Evolutionary conservation across 1,139 yeast genomes (phyloP).

Genomic region (Candida tropicalis): DNA sequence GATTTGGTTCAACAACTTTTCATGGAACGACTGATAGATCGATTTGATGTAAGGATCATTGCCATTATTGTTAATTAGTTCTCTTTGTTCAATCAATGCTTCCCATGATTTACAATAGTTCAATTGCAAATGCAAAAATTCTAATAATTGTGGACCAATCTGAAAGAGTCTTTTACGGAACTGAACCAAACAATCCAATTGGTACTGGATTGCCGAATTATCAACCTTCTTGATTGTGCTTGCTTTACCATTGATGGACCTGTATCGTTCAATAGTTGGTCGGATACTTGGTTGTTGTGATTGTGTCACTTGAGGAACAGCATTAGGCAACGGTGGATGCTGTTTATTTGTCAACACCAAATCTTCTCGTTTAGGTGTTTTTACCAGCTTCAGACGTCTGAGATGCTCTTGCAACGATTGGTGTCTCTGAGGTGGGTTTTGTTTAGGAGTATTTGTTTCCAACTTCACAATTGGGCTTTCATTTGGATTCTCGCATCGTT

Average conservation of each 20-base stretch:
- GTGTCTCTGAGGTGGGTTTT: constrained; percentile 11
- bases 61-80: background rate
- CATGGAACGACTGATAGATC: constrained; percentile 13
- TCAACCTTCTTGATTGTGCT: constrained; percentile 3
- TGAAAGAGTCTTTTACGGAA: constrained; percentile 12
- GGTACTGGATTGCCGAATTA: constrained; percentile 14
- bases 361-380: constrained; percentile 3
- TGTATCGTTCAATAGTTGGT: constrained; percentile 8
- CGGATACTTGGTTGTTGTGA: constrained; percentile 8
- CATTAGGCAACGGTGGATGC: constrained; percentile 3
- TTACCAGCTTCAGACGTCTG: constrained; percentile 6
- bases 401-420: constrained; percentile 12
- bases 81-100: constrained; percentile 7
- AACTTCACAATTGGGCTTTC: constrained; percentile 4
- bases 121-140: constrained; percentile 15
- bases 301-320: background rate
- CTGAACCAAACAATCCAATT: constrained; percentile 10
- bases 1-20: constrained; percentile 13
- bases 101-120: constrained; percentile 16
- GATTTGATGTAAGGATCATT: constrained; percentile 11
- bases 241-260: constrained; percentile 5
- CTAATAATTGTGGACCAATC: constrained; percentile 16
- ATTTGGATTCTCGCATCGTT: background rate
- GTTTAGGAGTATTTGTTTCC: constrained; percentile 5
- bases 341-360: background rate